These are phyloP conservation scores for Taphrina populina DNA, from an alignment of 1,139 yeast species.

Conservation along the genomic window DNA sequence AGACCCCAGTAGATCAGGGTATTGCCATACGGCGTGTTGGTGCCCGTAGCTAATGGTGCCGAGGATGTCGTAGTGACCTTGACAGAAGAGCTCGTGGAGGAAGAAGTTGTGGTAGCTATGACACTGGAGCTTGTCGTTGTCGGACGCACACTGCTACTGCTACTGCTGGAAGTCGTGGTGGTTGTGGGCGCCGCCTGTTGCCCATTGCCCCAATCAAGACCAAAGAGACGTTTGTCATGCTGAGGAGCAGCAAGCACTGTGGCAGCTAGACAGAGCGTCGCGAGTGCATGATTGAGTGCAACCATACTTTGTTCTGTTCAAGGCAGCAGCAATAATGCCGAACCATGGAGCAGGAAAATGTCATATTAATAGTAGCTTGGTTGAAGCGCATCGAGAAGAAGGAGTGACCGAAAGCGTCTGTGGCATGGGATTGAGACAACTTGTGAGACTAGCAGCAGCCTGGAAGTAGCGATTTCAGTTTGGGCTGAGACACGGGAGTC, in stretches of 20 bases:
- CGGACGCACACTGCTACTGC: background rate
- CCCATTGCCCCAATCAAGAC: background rate
- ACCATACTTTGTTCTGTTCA: no score
- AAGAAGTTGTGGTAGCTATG: background rate
- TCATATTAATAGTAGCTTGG: no score
- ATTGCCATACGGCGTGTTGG: slow-evolving; percentile 20
- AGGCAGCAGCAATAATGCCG: no score
- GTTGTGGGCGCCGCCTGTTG: background rate
- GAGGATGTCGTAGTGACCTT: background rate
- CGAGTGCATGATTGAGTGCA: slow-evolving; percentile 1
- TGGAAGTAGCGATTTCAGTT: no score
- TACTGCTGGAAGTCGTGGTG: background rate
- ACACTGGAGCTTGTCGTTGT: slow-evolving; percentile 4
- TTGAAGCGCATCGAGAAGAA: no score
- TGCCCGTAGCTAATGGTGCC: slow-evolving; percentile 10
- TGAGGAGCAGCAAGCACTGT: background rate
- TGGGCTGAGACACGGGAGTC: no score
- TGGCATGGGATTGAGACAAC: no score
- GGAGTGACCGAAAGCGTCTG: no score
- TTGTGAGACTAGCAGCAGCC: no score
- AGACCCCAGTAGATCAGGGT: background rate
- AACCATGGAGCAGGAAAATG: no score
- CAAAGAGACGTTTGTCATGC: slow-evolving; percentile 18
- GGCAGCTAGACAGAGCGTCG: slow-evolving; percentile 3
- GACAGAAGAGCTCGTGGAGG: background rate